Conservation (phyloP, 1,284 basidiomycete genomes). For the Cryptococcus depauperatus region DNA sequence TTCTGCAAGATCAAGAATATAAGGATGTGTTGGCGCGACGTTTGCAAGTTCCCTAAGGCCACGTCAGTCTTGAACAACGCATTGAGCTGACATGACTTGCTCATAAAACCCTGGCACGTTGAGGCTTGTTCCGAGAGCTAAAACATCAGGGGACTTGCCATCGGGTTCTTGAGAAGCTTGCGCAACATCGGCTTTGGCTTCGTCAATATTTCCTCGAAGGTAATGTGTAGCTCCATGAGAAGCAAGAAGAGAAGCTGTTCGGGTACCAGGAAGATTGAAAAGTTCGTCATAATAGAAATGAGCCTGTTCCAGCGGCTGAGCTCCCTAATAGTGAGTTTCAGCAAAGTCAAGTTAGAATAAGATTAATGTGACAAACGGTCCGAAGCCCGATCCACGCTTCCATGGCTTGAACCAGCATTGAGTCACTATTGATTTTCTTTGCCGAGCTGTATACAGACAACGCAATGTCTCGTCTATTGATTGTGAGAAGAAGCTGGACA, state of each 20-base stretch:
- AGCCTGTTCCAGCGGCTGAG: conserved; percentile 50
- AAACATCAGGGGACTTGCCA: conserved; percentile 57
- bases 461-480: conserved; percentile 76
- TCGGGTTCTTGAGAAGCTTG: conserved; percentile 59
- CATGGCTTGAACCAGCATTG: conserved; percentile 77
- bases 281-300: conserved; percentile 89
- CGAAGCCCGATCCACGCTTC: conserved; percentile 79
- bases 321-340: conserved; percentile 44
- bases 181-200: conserved; percentile 73
- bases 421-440: conserved; percentile 79
- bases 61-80: too few relatives aligned
- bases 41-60: conserved; percentile 27
- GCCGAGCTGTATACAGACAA: conserved; percentile 71
- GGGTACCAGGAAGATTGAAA: conserved; percentile 74
- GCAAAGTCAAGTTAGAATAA: neutral
- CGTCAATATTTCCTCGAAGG: conserved; percentile 67
- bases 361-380: conserved; percentile 52
- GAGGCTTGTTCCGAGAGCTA: conserved; percentile 63
- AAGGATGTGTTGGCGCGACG: conserved; percentile 32
- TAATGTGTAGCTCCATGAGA: conserved; percentile 77
- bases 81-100: too few relatives aligned
- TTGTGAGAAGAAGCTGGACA: conserved; percentile 75
- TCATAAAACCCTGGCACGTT: conserved; percentile 53
- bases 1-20: conserved; percentile 33
- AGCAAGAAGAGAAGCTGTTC: conserved; percentile 59